Evolutionary conservation across 441 rosid genomes (phyloP).

Genomic region (Pelargonium australe): DNA sequence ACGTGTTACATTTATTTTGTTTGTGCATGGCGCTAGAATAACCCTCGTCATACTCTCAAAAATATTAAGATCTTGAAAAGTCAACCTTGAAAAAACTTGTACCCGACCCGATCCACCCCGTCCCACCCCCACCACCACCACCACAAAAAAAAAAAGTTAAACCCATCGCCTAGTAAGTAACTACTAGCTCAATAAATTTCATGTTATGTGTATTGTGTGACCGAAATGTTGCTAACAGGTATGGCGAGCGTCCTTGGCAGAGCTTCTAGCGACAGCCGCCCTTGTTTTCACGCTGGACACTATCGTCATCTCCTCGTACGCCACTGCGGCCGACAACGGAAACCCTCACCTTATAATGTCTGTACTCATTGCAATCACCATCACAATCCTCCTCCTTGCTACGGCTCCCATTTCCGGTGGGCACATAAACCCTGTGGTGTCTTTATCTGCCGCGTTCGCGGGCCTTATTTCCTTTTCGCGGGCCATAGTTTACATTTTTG

Average conservation of each 20-base stretch:
- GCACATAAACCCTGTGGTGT: constrained; percentile 40
- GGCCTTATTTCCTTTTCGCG: constrained; percentile 36
- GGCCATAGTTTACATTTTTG: constrained; percentile 34
- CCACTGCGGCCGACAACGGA: constrained; percentile 25
- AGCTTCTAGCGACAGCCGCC: constrained; percentile 35
- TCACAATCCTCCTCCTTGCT: constrained; percentile 38
- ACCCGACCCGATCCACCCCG: no score
- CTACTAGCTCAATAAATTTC: no score
- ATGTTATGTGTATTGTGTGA: no score
- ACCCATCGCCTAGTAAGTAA: no score
- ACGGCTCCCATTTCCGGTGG: constrained; percentile 48
- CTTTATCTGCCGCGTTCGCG: constrained; percentile 31
- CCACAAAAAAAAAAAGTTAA: no score
- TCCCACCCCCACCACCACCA: no score
- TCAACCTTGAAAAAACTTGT: no score
- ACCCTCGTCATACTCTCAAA: no score
- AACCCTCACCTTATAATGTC: constrained; percentile 43
- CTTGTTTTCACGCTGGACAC: constrained; percentile 45
- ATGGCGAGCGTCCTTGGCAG: constrained; percentile 52
- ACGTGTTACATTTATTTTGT: no score
- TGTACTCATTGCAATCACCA: constrained; percentile 27
- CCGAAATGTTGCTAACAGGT: constrained; percentile 23
- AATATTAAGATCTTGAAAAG: no score
- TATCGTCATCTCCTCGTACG: constrained; percentile 41
- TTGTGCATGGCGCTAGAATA: no score